Conservation (phyloP, 164 flowering plant genomes). For the Buxus sempervirens region DNA sequence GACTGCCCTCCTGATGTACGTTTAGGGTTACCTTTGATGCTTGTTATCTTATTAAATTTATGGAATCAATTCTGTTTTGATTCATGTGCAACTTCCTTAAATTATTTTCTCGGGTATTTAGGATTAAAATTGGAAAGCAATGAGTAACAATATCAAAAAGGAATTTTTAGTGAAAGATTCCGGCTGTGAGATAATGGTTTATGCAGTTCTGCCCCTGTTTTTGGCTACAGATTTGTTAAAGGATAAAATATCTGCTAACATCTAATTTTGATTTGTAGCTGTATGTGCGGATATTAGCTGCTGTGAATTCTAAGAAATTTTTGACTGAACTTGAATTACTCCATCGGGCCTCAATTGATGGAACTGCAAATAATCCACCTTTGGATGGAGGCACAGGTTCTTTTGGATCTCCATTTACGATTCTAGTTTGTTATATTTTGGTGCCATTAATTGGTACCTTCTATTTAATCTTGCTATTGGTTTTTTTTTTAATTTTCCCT, state of each 20-base stretch:
- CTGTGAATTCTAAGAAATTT: slow-evolving; percentile 67
- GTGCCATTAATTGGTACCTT: neutral
- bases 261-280: slow-evolving; percentile 41
- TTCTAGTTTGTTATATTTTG: slow-evolving; percentile 3
- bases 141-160: too few relatives aligned
- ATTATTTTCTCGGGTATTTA: too few relatives aligned
- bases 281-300: slow-evolving; percentile 52
- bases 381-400: slow-evolving; percentile 76
- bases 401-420: neutral
- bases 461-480: neutral
- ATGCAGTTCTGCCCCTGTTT: neutral
- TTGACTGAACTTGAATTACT: slow-evolving; percentile 49
- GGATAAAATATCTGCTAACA: neutral
- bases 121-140: too few relatives aligned
- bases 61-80: neutral
- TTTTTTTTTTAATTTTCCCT: too few relatives aligned
- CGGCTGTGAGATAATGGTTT: neutral
- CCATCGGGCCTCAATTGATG: slow-evolving; percentile 32
- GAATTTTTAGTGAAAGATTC: neutral
- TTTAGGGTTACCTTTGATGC: neutral
- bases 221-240: neutral
- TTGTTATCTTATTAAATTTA: neutral
- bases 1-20: slow-evolving; percentile 87
- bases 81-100: neutral
- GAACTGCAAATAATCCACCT: slow-evolving; percentile 47